Evolutionary conservation across 805 yeast genomes (phyloP), one percentile per base, ranked within the genome.

Genomic region (Cyberlindnera mycetangii): DNA sequence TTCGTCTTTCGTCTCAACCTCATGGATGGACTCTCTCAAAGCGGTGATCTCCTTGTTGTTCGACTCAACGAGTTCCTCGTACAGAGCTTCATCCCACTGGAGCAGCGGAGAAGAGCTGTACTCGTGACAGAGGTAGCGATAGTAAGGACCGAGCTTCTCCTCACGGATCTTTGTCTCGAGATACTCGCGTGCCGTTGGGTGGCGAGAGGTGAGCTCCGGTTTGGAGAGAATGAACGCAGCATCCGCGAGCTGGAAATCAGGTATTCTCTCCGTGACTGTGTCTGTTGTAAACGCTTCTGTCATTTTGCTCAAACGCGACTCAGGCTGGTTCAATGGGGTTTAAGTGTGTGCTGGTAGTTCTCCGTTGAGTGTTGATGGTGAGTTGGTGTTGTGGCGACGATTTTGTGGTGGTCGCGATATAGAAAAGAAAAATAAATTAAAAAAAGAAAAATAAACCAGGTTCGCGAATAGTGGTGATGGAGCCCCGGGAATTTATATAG

Each of bases 161-260:
- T 70, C 67, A 50, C 72, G 70, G 56, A 93, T 80, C 36, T 75
- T 69, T 30, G 66, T 70, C 32, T 77, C 53, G 34, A 92, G 69
- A 37, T 74, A 74, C 39, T 64, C 55, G 44, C 70, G 58, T 19
- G 78, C 65, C 14, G 64, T 62, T 14, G 73, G 75, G 55, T 74
- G 77, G 56, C 64, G 66, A 50, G 50, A 57, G 53, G 59, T 48
- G 40, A 69, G 60, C 27, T 60, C 68, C 22, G 71, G 68, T 37
- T 61, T 64, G 28, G 71, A 69, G 47, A 86, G 70, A 41, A 79
- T 72, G 63, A 85, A 92, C 31, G 90, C 86, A 45, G 78, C 71
- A 60, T 89, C 90, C n/a, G 96, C 83, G 31, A 90, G 76, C 54
- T 72, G 74, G 67, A 85, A 84, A 62, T 90, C 89, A 22, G 98